Percentiles rank a stretch among this genome's conserved stretches.
Evolutionary conservation across 2,329 filamentous ascomycete genomes (phyloP).

Genomic region (Paracoccidioides brasiliensis): DNA sequence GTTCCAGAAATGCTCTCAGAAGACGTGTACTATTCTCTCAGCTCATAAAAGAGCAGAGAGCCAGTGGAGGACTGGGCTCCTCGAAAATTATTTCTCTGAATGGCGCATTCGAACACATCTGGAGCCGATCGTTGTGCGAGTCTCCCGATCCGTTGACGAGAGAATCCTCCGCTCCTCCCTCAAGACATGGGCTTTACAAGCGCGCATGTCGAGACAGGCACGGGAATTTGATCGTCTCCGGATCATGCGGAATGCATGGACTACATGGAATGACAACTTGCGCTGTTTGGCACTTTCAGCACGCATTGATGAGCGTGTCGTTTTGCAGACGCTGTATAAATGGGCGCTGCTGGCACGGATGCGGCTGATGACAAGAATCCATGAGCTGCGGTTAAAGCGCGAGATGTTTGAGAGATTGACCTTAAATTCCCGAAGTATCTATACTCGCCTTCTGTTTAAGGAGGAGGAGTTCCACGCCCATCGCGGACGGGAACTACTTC

Average conservation of each 20-base stretch:
- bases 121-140: slow-evolving; percentile 27
- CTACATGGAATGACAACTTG: slow-evolving; percentile 48
- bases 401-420: slow-evolving; percentile 29
- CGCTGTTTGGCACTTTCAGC: slow-evolving; percentile 40
- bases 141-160: slow-evolving; percentile 33
- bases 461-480: slow-evolving; percentile 24
- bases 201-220: slow-evolving; percentile 36
- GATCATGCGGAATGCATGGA: slow-evolving; percentile 45
- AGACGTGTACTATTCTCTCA: slow-evolving; percentile 16
- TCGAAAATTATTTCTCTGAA: slow-evolving; percentile 28
- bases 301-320: slow-evolving; percentile 43
- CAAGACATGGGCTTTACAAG: slow-evolving; percentile 37
- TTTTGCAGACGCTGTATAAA: slow-evolving; percentile 45
- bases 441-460: slow-evolving; percentile 24
- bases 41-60: slow-evolving; percentile 21
- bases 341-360: slow-evolving; percentile 44
- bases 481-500: slow-evolving; percentile 22
- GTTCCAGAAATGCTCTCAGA: slow-evolving; percentile 25
- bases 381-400: slow-evolving; percentile 27
- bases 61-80: slow-evolving; percentile 21
- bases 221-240: slow-evolving; percentile 38
- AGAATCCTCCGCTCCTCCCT: slow-evolving; percentile 37
- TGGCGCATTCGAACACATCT: slow-evolving; percentile 33
- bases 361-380: slow-evolving; percentile 27
- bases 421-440: slow-evolving; percentile 25